These are phyloP conservation scores for Oropetium thomaeum DNA, from an alignment of 176 grass and related monocot genomes.

Conservation along the genomic window DNA sequence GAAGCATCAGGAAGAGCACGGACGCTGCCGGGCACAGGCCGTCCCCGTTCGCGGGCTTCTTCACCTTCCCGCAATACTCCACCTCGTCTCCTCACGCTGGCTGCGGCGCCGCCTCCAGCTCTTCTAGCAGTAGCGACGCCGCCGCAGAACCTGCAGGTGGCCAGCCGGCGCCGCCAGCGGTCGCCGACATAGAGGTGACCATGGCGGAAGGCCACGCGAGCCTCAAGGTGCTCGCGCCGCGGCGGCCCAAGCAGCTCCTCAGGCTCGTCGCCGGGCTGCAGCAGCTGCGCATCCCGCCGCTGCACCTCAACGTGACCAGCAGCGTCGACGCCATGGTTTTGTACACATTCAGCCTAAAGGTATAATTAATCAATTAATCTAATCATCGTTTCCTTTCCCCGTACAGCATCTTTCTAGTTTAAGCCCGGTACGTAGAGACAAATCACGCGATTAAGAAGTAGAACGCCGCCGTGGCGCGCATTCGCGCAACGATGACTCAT, in stretches of 20 bases:
- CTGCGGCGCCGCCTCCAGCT: not conserved
- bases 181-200: conserved; percentile 93
- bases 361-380: not conserved
- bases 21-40: not conserved
- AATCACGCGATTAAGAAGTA: not conserved
- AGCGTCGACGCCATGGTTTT: conserved; percentile 61
- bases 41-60: conserved; percentile 72
- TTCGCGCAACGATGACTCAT: not conserved
- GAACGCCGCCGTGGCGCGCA: not conserved
- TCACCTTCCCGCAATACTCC: conserved; percentile 82
- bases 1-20: conserved; percentile 42
- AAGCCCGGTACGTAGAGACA: conserved; percentile 25
- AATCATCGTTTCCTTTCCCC: not conserved
- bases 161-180: not conserved
- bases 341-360: conserved; percentile 95
- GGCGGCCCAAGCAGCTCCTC: conserved; percentile 67
- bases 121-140: not conserved
- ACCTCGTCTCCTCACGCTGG: conserved; percentile 2
- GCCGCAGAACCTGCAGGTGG: not conserved
- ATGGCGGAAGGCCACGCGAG: conserved; percentile 96
- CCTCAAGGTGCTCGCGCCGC: conserved; percentile 68
- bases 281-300: conserved; percentile 56
- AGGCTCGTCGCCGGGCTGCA: conserved; percentile 62
- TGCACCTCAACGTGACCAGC: conserved; percentile 89
- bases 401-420: not conserved